Evolutionary conservation across 1,284 basidiomycete genomes (phyloP).

Genomic region (Ustilago loliicola): DNA sequence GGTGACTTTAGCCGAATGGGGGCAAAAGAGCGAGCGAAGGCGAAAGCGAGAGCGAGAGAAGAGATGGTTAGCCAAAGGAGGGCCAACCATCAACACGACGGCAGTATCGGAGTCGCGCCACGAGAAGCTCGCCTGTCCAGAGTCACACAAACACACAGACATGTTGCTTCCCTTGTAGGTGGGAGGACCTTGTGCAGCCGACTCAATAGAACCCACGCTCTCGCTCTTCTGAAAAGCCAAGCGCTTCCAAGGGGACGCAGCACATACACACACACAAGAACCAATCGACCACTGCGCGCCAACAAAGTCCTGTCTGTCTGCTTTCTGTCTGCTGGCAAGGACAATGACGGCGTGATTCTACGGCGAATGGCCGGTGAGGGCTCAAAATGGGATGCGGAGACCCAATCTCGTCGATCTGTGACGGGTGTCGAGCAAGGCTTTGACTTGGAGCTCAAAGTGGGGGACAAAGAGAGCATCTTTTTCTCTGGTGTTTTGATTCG

Average conservation of each 20-base stretch:
- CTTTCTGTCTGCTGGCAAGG: not conserved
- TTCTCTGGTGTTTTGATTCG: constrained; percentile 8
- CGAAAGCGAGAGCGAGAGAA: not conserved
- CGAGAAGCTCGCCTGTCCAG: not conserved
- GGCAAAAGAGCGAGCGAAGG: not conserved
- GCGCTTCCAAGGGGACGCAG: no score
- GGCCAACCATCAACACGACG: constrained; percentile 12
- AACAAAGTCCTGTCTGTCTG: constrained; percentile 5
- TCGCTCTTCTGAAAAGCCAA: constrained; percentile 2
- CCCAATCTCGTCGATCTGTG: constrained; percentile 26
- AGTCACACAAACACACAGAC: not conserved
- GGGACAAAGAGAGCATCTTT: not conserved
- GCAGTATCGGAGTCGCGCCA: constrained; percentile 13
- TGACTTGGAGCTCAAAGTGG: constrained; percentile 11
- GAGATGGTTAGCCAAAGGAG: not conserved
- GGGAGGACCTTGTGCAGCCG: not conserved
- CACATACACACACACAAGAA: no score
- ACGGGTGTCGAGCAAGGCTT: constrained; percentile 24
- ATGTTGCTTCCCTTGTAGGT: not conserved
- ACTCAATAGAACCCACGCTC: not conserved
- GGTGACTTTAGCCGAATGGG: constrained; percentile 34
- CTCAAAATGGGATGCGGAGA: constrained; percentile 16
- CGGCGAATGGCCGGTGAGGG: not conserved
- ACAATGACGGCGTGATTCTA: constrained; percentile 9
- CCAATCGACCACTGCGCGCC: no score